Evolutionary conservation across 1,139 yeast genomes (phyloP), one percentile per base, ranked within the genome.

Genomic region (Petasospora rhodanensis): DNA sequence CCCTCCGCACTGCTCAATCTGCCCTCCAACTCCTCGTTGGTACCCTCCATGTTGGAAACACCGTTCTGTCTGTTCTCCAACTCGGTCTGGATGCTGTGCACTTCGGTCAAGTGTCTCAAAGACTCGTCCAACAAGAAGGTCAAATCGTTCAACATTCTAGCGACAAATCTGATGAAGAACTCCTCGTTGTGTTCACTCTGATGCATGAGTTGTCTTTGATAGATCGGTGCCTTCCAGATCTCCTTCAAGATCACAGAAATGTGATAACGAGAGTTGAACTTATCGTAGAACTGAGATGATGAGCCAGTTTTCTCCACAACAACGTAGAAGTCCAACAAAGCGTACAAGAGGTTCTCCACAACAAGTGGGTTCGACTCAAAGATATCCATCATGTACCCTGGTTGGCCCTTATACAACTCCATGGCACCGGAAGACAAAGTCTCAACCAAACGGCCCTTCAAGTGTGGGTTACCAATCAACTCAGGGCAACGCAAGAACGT

Each of bases 261-360:
- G 55, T 86, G 82, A 58, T 78, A 91, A 56, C 98, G 73, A 31
- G 86, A 76, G 58, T 86, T 89, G 63, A 93, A 91, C 58, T 91
- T 91, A 60, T 91, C 99, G 57, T 91, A 91, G 56, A 91, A 91
- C 59, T 91, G 98, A 0, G 95, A 79, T 6, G 93, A 79, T 4
- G 96, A 83, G 7, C 98, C 98, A 0, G 98, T 93, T 54, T 85
- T 86, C 56, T 91, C 99, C 37, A 89, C 91, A 70, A 85, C 87
- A 26, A 91, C 95, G 56, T 91, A 91, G 46, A 87, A 83, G 52
- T 86, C 93, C 61, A 91, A 70, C 40, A 91, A 67, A 0, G 95
- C 82, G 51, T 85, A 89, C 39, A 91, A 65, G 38, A 93, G 57
- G 52, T 89, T 78, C 30, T 79, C 67, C 27, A 65, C 61, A 1